Conservation (phyloP, 2,329 filamentous ascomycete genomes). For the Fusarium sp. region DNA sequence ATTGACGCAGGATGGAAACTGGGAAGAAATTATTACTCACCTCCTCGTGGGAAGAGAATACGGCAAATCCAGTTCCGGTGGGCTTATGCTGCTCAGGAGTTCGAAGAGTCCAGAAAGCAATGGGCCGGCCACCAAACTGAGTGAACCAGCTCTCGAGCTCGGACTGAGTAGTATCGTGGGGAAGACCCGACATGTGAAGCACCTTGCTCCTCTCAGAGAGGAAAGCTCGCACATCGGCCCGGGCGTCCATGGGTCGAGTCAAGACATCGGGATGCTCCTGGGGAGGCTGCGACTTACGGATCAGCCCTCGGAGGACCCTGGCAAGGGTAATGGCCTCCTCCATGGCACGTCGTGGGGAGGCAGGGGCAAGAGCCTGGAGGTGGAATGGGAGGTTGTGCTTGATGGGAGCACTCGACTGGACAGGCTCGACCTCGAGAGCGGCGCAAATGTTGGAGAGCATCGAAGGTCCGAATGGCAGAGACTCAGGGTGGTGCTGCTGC, state of each 20-base stretch:
- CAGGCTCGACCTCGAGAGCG: constrained; percentile 95
- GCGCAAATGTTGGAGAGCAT: constrained; percentile 98
- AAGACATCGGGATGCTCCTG: constrained; percentile 96
- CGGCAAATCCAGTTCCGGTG: constrained; percentile 97
- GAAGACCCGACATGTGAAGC: constrained; percentile 95
- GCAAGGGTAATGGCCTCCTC: constrained; percentile 96
- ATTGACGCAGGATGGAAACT: neutral
- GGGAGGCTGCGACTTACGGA: constrained; percentile 94
- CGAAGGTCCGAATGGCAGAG: constrained; percentile 93
- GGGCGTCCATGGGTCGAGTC: constrained; percentile 94
- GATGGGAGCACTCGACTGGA: constrained; percentile 96
- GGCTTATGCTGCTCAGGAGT: constrained; percentile 99
- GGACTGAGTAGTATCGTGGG: constrained; percentile 97
- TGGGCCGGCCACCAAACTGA: constrained; percentile 96
- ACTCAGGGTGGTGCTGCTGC: constrained; percentile 98
- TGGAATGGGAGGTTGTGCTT: constrained; percentile 99
- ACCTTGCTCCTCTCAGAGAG: constrained; percentile 97
- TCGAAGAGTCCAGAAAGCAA: constrained; percentile 98
- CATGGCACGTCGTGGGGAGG: constrained; percentile 95
- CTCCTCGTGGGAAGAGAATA: constrained; percentile 99
- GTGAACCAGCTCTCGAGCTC: constrained; percentile 99
- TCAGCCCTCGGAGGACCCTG: constrained; percentile 89
- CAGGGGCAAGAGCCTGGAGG: constrained; percentile 93
- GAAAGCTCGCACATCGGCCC: constrained; percentile 96
- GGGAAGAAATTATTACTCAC: constrained; percentile 65